Evolutionary conservation across 495 filamentous ascomycete genomes (phyloP), one percentile per base, ranked within the genome.

Genomic region (Penicilliopsis zonata): DNA sequence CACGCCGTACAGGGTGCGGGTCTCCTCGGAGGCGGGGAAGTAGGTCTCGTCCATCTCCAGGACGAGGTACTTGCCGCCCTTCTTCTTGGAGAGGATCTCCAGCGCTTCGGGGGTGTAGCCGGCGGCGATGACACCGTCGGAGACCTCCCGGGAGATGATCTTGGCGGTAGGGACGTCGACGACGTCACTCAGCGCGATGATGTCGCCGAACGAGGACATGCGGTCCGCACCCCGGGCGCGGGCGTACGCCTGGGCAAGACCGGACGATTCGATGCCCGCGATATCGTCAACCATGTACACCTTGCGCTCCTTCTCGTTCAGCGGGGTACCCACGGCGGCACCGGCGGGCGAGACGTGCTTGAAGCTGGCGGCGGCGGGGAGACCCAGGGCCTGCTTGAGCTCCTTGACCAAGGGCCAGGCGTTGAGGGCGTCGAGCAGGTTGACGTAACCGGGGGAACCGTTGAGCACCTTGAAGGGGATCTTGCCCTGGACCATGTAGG

Each of bases 241-340:
- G 18, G 90, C 90, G 43, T 98, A 98, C 17, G 90, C 90, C 59
- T 88, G 85, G 22, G 90, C 90, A 18, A 96, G 74, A 10, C 64
- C 69, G 10, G 87, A 95, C 14, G 73, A 71, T 52, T 90, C 81
- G 29, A 98, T 71, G 32, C 78, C 84, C 33, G 78, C 74, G 47
- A 98, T 88, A 53, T 95, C 92, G 39, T 93, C 84, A 18, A 96
- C 92, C 74, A 98, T 94, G 65, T 90, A 96, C 17, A 95, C 88
- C 65, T 92, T 87, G 61, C 80, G 75, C 69, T 98, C 90, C 32
- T 80, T 77, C 31, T 84, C 75, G 37, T 59, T 84, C 43, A 98
- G 69, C 21, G 82, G 82, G 14, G 86, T 70, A 39, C 87, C 90
- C 48, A 98, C 86, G 34, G 90, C 90, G 29, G 90, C 90, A 42